phyloP scores from a whole-genome alignment of 2,329 filamentous ascomycete genomes.

The Claviceps capensis region DNA sequence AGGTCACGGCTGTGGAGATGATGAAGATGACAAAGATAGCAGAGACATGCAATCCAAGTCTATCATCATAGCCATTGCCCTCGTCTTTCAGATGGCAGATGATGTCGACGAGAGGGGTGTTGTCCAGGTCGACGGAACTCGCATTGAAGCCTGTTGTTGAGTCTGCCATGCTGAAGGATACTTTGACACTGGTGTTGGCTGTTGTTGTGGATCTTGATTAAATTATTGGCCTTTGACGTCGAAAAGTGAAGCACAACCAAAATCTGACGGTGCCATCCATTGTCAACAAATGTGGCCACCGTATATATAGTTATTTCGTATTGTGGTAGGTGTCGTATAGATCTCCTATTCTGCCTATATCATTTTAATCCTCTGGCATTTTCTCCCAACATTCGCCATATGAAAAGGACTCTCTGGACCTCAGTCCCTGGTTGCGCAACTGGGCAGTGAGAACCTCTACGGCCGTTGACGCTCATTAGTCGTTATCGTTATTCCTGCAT shows the following conservation, averaged over 20 bases:
- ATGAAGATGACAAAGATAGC: conserved; percentile 80
- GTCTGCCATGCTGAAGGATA: conserved; percentile 12
- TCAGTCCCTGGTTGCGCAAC: background rate
- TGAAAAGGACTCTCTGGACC: background rate
- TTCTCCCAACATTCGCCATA: background rate
- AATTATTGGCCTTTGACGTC: background rate
- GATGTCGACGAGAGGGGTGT: conserved; percentile 14
- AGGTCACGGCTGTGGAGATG: conserved; percentile 53
- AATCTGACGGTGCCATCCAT: background rate
- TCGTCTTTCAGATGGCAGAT: conserved; percentile 34
- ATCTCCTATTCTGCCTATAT: background rate
- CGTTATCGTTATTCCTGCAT: background rate
- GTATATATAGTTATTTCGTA: background rate
- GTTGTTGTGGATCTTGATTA: no score
- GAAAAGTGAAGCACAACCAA: background rate
- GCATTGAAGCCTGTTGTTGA: conserved; percentile 33
- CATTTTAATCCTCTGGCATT: background rate
- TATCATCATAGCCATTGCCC: conserved; percentile 40
- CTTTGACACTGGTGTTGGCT: background rate
- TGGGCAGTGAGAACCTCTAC: conserved; percentile 3
- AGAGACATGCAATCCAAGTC: conserved; percentile 62
- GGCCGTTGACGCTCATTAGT: background rate
- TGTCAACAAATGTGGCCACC: background rate
- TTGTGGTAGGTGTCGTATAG: background rate
- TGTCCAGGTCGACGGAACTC: conserved; percentile 53